Evolutionary conservation across 2,329 filamentous ascomycete species (phyloP).

Genomic region (Ceratocystis variospora): DNA sequence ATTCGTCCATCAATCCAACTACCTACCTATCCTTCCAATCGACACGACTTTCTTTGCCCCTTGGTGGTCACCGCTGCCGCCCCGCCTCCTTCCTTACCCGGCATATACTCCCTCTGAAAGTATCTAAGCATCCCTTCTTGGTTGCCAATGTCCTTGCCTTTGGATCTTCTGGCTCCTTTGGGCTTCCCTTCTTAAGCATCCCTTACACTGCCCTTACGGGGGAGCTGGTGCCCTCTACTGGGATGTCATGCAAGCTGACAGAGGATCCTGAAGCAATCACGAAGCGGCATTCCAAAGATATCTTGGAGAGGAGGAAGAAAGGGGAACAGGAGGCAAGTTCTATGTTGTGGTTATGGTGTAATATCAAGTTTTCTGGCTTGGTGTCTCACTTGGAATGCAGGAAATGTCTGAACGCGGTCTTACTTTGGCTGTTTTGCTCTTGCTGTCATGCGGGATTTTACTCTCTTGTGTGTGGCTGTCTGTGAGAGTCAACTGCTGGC

Average conservation of each 20-base stretch:
- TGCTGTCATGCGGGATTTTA: no score
- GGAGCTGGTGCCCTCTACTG: no score
- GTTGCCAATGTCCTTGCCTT: not conserved
- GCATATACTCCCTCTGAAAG: not conserved
- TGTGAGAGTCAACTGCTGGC: no score
- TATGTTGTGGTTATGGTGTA: not conserved
- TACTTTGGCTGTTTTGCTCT: not conserved
- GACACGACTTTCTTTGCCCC: not conserved
- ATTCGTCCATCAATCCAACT: not conserved
- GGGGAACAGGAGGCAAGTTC: not conserved
- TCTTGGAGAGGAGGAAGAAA: no score
- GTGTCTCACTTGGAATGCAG: constrained; percentile 1
- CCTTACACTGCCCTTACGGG: not conserved
- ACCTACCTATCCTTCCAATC: no score
- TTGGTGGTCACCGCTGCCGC: not conserved
- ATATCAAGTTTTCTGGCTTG: not conserved
- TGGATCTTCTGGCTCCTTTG: not conserved
- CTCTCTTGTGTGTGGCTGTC: no score
- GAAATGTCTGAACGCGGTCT: not conserved
- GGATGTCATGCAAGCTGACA: not conserved
- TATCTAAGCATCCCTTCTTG: not conserved
- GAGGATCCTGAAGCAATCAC: not conserved
- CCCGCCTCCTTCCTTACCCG: not conserved
- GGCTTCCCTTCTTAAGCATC: not conserved
- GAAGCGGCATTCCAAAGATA: constrained; percentile 6